Conservation (phyloP, 331 rosid species). For the Malus hybrid region DNA sequence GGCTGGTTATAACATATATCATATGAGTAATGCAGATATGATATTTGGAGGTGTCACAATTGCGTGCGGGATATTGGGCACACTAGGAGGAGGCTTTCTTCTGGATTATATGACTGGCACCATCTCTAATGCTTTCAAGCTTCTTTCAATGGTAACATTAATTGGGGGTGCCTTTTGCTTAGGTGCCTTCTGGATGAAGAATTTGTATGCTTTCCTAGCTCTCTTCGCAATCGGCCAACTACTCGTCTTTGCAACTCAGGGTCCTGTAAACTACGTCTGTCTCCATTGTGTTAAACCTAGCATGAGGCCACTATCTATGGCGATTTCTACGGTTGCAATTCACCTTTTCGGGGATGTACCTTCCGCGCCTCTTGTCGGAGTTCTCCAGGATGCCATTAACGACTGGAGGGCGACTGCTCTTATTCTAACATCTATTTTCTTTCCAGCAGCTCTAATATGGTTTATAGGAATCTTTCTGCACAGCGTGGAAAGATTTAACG, state of each 20-base stretch:
- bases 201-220: conserved; percentile 63
- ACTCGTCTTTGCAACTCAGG: conserved; percentile 75
- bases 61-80: conserved; percentile 69
- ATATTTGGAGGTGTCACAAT: conserved; percentile 74
- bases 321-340: conserved; percentile 66
- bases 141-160: conserved; percentile 58
- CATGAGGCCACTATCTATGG: conserved; percentile 86
- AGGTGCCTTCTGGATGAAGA: conserved; percentile 58
- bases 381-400: conserved; percentile 58
- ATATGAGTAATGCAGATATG: conserved; percentile 73
- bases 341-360: conserved; percentile 90
- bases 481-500: conserved; percentile 48
- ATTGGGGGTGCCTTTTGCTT: conserved; percentile 66
- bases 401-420: conserved; percentile 67
- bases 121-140: conserved; percentile 84
- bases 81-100: conserved; percentile 63
- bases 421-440: conserved; percentile 48
- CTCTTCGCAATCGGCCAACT: conserved; percentile 73
- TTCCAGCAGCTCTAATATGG: conserved; percentile 60
- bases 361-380: conserved; percentile 87
- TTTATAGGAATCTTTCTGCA: conserved; percentile 50
- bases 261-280: conserved; percentile 61
- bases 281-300: conserved; percentile 76
- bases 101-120: conserved; percentile 56
- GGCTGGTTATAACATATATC: conserved; percentile 65